Evolutionary conservation across 1,284 basidiomycete species (phyloP).

Genomic region (Agaricales sp.): DNA sequence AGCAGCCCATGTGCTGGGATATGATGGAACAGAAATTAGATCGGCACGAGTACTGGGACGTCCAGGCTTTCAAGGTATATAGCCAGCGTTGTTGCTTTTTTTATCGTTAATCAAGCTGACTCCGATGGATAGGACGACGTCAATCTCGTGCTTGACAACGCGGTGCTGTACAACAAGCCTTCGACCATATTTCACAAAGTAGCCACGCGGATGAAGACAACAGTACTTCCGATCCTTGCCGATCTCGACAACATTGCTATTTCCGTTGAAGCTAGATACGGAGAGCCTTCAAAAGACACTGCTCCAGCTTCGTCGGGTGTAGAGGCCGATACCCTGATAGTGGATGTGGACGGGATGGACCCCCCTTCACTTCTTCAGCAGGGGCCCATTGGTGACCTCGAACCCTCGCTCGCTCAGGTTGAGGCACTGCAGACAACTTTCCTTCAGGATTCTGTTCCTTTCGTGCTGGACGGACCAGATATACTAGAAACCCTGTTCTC

Average conservation of each 20-base stretch:
- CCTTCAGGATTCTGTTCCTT: slow-evolving; percentile 39
- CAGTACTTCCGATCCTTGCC: slow-evolving; percentile 48
- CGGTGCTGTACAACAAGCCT: slow-evolving; percentile 77
- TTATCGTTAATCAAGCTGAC: background rate
- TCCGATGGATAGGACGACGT: slow-evolving; percentile 57
- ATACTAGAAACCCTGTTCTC: slow-evolving; percentile 60
- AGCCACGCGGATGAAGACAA: slow-evolving; percentile 60
- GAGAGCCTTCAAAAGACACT: background rate
- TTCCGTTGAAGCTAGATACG: slow-evolving; percentile 10
- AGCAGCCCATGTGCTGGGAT: slow-evolving; percentile 85
- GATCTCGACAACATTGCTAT: slow-evolving; percentile 35
- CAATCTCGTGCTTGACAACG: slow-evolving; percentile 77
- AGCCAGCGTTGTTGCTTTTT: background rate
- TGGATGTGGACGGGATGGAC: slow-evolving; percentile 1
- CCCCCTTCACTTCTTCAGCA: background rate
- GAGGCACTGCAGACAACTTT: slow-evolving; percentile 39
- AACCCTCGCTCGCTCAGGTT: slow-evolving; percentile 49
- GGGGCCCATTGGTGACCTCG: slow-evolving; percentile 48
- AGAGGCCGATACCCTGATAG: background rate
- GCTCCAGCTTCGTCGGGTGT: background rate
- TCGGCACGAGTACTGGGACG: slow-evolving; percentile 66
- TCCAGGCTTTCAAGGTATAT: slow-evolving; percentile 67
- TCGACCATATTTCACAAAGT: slow-evolving; percentile 67
- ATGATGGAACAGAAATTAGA: slow-evolving; percentile 76
- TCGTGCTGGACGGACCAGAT: slow-evolving; percentile 39